Conservation (phyloP, 108 stramenopile genomes). For the Cyclotella distinguenda region DNA sequence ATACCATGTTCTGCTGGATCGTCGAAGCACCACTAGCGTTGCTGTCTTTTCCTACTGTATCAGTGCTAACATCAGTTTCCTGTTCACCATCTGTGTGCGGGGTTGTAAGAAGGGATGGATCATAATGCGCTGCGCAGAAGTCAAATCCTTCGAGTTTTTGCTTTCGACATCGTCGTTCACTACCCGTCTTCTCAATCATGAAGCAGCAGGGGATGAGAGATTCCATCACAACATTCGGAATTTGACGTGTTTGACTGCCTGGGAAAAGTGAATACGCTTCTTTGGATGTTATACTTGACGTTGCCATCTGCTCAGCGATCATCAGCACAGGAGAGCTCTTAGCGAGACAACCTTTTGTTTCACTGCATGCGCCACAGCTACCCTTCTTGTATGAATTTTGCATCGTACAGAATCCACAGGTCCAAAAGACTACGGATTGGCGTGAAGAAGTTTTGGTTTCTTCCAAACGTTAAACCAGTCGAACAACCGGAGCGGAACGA, state of each 20-base stretch:
- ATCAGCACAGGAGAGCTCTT: constrained; percentile 24
- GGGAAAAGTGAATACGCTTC: constrained; percentile 24
- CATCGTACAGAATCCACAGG: constrained; percentile 39
- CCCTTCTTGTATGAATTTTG: constrained; percentile 28
- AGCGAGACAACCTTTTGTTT: constrained; percentile 14
- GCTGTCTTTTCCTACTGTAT: not conserved
- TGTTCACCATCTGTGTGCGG: not conserved
- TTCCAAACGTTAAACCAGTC: no score
- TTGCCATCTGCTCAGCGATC: constrained; percentile 28
- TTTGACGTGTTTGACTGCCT: constrained; percentile 12
- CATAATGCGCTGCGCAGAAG: constrained; percentile 38
- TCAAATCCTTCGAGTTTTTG: constrained; percentile 26
- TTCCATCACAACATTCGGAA: constrained; percentile 33
- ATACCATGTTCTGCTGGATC: not conserved
- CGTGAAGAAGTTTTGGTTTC: no score
- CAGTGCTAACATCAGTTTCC: not conserved
- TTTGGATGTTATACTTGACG: constrained; percentile 10
- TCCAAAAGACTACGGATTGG: no score
- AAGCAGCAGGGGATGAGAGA: constrained; percentile 33
- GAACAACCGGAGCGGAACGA: no score
- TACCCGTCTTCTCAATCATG: constrained; percentile 18
- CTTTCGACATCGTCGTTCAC: constrained; percentile 27
- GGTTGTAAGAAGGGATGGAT: constrained; percentile 14
- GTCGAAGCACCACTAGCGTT: not conserved
- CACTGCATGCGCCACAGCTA: constrained; percentile 23